Base-by-base conservation (phyloP, 805 yeast species). In the Metschnikowia aberdeeniae region DNA sequence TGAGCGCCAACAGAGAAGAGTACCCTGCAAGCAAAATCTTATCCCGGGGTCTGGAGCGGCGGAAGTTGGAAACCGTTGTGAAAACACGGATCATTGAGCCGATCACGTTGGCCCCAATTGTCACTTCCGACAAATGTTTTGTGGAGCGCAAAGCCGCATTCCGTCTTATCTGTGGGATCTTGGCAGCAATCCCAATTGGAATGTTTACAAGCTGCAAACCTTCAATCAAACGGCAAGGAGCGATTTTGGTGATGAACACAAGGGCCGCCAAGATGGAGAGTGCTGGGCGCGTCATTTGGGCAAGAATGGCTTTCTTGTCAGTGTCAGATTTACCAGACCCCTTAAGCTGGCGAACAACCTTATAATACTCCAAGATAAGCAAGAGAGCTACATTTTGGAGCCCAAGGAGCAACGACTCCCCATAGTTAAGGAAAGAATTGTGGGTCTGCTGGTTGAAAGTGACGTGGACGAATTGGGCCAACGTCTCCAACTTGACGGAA, bases 11-110 rank as follows among this genome's bases (percentile, higher is more conserved):
- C 7, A 70, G 60, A 8, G 69, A 58, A 38, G 61, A 42, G 47
- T 71, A 71, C 1, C 75, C 75, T 6, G 67, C 66, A 47, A 70
- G 60, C 50, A 71, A 62, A 4, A 71, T 63, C 36, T 49, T 45
- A 45, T 68, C 72, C 33, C 64, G 57, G 30, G 50, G 22, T n/a
- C 57, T 30, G 17, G 41, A 40, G 38, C 55, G 47, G 47, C 60
- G 57, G 55, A 59, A 64, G 46, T 61, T 61, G 47, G 66, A 63
- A 11, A 62, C 42, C 8, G 75, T 67, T 33, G 76, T 70, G 52
- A 65, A 70, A 17, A 71, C 69, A 39, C 76, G 60, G 38, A 66
- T 54, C 37, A 62, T 53, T 8, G 74, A 62, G 1, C 76, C 76
- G 19, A 66, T 35, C 32, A 63, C 61, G 50, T 70, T 71, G 45